Percentiles rank a stretch among this genome's conserved stretches.
Conservation (phyloP, 306 rosid genomes). For the Sicyos edulis region DNA sequence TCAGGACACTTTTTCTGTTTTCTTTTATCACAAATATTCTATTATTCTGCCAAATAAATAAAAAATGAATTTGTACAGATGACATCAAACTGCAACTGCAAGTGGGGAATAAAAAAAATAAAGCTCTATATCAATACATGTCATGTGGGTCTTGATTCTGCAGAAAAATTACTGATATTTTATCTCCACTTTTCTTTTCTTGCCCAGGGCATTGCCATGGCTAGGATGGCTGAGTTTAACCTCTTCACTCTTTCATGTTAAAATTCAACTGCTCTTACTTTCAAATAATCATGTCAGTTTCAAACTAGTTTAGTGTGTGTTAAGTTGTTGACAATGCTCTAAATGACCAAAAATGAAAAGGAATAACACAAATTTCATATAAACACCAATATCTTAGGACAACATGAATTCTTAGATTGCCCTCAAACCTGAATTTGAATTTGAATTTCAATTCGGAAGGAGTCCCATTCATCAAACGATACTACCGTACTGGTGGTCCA, state of each 20-base stretch:
- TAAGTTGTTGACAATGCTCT: too few relatives aligned
- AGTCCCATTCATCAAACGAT: background rate
- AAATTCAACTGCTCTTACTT: background rate
- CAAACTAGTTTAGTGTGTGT: background rate
- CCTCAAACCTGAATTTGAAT: background rate
- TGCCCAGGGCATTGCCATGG: background rate
- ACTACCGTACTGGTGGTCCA: background rate
- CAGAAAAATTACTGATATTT: background rate
- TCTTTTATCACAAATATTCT: background rate
- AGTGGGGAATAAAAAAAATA: slow-evolving; percentile 9
- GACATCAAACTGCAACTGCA: slow-evolving; percentile 9
- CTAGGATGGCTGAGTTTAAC: background rate
- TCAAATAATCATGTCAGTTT: background rate
- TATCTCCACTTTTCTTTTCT: slow-evolving; percentile 10
- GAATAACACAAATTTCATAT: background rate
- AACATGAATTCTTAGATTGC: background rate
- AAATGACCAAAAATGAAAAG: background rate
- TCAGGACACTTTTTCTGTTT: too few relatives aligned
- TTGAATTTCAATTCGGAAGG: background rate
- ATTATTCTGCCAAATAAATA: background rate
- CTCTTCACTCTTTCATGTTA: background rate
- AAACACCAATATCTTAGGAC: background rate
- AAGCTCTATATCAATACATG: background rate
- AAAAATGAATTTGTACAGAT: background rate
- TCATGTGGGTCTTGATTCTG: slow-evolving; percentile 7